Evolutionary conservation across 257 asterid genomes (phyloP).

Genomic region (Linderniella brevidens): DNA sequence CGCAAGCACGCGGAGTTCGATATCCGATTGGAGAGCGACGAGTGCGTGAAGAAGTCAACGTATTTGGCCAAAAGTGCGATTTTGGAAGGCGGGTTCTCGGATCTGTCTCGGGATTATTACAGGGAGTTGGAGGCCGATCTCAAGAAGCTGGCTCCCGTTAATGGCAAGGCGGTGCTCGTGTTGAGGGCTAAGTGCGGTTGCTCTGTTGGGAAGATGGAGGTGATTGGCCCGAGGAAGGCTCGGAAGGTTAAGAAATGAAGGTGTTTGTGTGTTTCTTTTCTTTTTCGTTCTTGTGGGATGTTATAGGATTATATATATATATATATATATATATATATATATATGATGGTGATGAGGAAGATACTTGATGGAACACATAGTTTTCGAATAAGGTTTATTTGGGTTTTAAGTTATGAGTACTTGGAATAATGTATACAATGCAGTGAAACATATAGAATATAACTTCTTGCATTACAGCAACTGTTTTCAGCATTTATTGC

Average conservation of each 20-base stretch:
- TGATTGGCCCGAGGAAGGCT: constrained; percentile 59
- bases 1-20: constrained; percentile 79
- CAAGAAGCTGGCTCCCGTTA: constrained; percentile 85
- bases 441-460: too few species aligned
- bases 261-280: constrained; percentile 4
- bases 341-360: too few species aligned
- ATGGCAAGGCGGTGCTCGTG: constrained; percentile 81
- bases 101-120: constrained; percentile 68
- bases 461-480: too few species aligned
- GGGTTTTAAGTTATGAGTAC: too few species aligned
- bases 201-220: constrained; percentile 80
- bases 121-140: constrained; percentile 87
- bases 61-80: constrained; percentile 15
- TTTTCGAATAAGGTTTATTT: too few species aligned
- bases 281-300: neutral
- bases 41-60: constrained; percentile 35
- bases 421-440: too few species aligned
- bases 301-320: too few species aligned
- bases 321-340: too few species aligned
- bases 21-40: constrained; percentile 76
- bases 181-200: constrained; percentile 91
- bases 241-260: constrained; percentile 63
- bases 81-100: constrained; percentile 48
- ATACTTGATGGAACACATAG: too few species aligned
- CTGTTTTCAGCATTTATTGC: too few species aligned